A percentile compares a stretch with the other conserved stretches of the same genome.
phyloP scores from a whole-genome alignment of 495 filamentous ascomycete species.

The Glarea lozoyensis region DNA sequence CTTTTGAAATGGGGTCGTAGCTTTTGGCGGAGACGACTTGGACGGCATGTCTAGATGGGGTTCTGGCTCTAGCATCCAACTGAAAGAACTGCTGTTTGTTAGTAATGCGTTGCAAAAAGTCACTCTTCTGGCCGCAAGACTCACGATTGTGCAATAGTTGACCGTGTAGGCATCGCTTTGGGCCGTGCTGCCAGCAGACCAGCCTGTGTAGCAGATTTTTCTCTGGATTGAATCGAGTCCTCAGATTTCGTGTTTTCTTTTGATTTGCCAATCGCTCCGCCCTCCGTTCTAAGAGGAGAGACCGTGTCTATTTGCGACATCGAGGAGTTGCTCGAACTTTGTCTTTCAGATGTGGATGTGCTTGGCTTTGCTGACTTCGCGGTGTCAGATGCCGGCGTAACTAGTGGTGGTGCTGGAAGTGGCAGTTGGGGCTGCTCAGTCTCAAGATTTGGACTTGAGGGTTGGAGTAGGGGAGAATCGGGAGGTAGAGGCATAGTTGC shows the following conservation, averaged over 20 bases:
- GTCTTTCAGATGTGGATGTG: too few relatives aligned
- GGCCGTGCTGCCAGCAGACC: conserved; percentile 13
- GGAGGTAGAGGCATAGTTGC: conserved; percentile 18
- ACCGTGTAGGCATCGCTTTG: conserved; percentile 44
- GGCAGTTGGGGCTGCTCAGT: background rate
- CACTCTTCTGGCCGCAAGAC: too few relatives aligned
- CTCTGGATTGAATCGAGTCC: too few relatives aligned
- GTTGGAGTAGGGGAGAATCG: background rate
- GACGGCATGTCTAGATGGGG: conserved; percentile 19
- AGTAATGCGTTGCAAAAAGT: too few relatives aligned
- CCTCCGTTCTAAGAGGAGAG: background rate
- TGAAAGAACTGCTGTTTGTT: conserved; percentile 45
- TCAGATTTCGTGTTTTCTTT: too few relatives aligned
- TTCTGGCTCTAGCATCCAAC: conserved; percentile 81
- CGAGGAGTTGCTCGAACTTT: too few relatives aligned
- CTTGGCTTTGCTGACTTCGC: too few relatives aligned
- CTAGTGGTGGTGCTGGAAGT: too few relatives aligned
- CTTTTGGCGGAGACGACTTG: conserved; percentile 33
- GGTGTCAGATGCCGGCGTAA: too few relatives aligned
- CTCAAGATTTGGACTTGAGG: background rate
- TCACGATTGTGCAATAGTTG: conserved; percentile 63
- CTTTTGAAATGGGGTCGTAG: conserved; percentile 33
- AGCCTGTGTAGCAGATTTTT: too few relatives aligned
- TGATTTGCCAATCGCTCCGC: conserved; percentile 38
- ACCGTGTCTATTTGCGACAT: too few relatives aligned